Evolutionary conservation across 176 grass and related monocot genomes (phyloP), one percentile per base, ranked within the genome.

Genomic region (Stipa capillata): DNA sequence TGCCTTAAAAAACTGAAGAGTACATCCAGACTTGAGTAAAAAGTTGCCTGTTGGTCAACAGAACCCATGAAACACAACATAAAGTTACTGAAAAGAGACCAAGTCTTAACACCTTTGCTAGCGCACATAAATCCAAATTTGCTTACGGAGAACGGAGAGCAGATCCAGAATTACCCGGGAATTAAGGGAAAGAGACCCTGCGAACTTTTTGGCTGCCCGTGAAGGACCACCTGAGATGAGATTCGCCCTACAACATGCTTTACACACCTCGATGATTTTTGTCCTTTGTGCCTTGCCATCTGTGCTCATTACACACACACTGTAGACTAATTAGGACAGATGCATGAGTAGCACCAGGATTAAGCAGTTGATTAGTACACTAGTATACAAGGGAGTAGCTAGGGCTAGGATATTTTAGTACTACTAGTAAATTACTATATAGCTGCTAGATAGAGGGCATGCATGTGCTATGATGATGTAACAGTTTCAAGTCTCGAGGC

Each of bases 401-500:
- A 25, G 64, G 37, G 14, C 6, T 51, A 51, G 48, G n/a, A n/a
- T n/a, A n/a, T n/a, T n/a, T n/a, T n/a, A n/a, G n/a, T n/a, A n/a
- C n/a, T n/a, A n/a, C n/a, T n/a, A n/a, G n/a, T n/a, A n/a, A n/a
- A n/a, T n/a, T n/a, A n/a, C n/a, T n/a, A n/a, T n/a, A n/a, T n/a
- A n/a, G n/a, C n/a, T n/a, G n/a, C n/a, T n/a, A 52, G 0, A 14
- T 7, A 40, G 20, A 23, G 20, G 20, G 7, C 65, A 69, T 29
- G 73, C 65, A 14, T 24, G 53, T 52, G 85, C 78, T 64, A 63
- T 48, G 85, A 50, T 83, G 74, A 59, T 48, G 80, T 20, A 73
- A 57, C 4, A 56, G 67, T 7, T 77, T 16, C 74, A 56, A 58
- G 86, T 88, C 80, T 84, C 67, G 67, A 88, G 80, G 67, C 40